phyloP scores from a whole-genome alignment of 1,284 basidiomycete genomes.

The Apiotrichum domesticum region DNA sequence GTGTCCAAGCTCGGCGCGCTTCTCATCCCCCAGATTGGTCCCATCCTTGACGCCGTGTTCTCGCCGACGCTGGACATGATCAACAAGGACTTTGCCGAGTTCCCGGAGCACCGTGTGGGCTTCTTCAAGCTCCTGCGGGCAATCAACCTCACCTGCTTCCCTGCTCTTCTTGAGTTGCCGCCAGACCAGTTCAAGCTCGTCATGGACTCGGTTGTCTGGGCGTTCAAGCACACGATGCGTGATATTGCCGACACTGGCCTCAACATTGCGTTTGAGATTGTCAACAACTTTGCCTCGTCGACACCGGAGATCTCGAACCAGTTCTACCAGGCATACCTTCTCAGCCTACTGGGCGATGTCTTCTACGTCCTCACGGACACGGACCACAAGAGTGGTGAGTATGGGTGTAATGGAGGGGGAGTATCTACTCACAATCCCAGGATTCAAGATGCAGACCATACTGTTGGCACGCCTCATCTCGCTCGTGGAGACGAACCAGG shows the following conservation, averaged over 20 bases:
- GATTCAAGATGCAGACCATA: constrained; percentile 83
- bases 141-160: constrained; percentile 94
- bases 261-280: constrained; percentile 86
- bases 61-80: constrained; percentile 98
- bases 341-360: constrained; percentile 89
- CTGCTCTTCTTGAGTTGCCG: constrained; percentile 78
- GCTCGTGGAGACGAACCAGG: constrained; percentile 75
- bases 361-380: constrained; percentile 97
- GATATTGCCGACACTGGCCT: constrained; percentile 96
- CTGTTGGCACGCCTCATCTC: constrained; percentile 92
- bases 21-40: constrained; percentile 90
- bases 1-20: constrained; percentile 75
- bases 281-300: constrained; percentile 89
- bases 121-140: constrained; percentile 95
- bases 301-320: constrained; percentile 70
- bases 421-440: constrained; percentile 24
- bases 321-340: constrained; percentile 88
- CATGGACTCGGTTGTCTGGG: constrained; percentile 99
- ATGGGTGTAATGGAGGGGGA: neutral
- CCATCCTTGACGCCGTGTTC: constrained; percentile 94
- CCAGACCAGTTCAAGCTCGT: constrained; percentile 94
- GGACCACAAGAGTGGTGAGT: constrained; percentile 85
- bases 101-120: constrained; percentile 92
- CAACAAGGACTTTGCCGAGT: constrained; percentile 97
- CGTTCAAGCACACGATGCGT: constrained; percentile 99